These are phyloP conservation scores for Neurospora sp. DNA, from an alignment of 495 filamentous ascomycete species.

Conservation along the genomic window DNA sequence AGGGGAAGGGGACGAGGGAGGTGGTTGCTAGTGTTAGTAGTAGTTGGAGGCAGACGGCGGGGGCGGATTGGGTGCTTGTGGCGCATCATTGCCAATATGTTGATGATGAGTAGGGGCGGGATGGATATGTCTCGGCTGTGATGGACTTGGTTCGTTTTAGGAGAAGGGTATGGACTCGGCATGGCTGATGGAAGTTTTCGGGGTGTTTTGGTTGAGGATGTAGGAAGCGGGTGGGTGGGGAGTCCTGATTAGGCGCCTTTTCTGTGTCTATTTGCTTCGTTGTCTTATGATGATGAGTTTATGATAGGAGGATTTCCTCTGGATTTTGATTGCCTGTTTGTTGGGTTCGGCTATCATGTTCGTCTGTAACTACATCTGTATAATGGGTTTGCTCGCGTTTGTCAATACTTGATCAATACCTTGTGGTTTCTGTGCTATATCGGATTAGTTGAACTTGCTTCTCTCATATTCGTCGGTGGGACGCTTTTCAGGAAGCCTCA, in stretches of 20 bases:
- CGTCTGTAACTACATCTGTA: neutral
- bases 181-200: neutral
- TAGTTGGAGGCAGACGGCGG: slow-evolving; percentile 26
- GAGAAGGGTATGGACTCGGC: neutral
- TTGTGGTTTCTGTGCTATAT: no score
- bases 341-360: neutral
- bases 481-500: no score
- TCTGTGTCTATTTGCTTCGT: neutral
- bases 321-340: neutral
- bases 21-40: slow-evolving; percentile 14
- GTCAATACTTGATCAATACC: no score
- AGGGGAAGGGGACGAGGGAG: slow-evolving; percentile 13
- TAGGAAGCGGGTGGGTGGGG: neutral
- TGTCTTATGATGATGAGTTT: neutral
- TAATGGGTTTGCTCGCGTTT: no score
- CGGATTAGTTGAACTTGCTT: no score
- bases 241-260: neutral
- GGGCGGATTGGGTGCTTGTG: slow-evolving; percentile 26
- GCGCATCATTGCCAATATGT: slow-evolving; percentile 19
- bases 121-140: no score
- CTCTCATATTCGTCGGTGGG: no score
- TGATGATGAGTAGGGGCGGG: slow-evolving; percentile 8
- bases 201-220: neutral
- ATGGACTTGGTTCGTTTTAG: neutral
- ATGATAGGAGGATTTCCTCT: neutral